A percentile compares a stretch with the other conserved stretches of the same genome.
Conservation (phyloP, 441 rosid species). For the Erodium trifolium region DNA sequence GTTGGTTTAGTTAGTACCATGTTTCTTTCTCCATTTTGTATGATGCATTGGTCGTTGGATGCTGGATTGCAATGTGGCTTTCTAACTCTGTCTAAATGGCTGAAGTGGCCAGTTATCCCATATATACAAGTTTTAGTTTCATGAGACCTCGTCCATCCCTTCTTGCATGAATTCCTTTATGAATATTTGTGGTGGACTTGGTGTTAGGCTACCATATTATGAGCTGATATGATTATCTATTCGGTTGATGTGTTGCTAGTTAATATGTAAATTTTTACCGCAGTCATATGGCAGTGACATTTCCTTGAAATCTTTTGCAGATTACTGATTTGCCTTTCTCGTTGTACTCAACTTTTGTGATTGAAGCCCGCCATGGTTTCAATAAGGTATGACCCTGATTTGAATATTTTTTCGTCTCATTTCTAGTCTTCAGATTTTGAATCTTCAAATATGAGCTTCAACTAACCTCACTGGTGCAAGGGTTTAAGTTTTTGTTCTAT, state of each 20-base stretch:
- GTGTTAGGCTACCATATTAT: background rate
- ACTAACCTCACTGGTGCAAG: background rate
- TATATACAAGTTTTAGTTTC: background rate
- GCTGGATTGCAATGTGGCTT: background rate
- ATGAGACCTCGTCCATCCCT: background rate
- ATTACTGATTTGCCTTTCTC: constrained; percentile 93
- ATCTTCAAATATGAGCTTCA: constrained; percentile 2
- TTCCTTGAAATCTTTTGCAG: constrained; percentile 42
- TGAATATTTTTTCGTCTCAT: constrained; percentile 12
- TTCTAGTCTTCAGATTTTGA: constrained; percentile 13
- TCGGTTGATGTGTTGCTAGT: background rate
- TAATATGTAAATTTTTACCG: background rate
- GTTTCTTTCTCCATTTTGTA: background rate
- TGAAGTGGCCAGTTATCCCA: background rate
- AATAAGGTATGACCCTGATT: constrained; percentile 53
- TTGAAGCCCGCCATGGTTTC: constrained; percentile 94
- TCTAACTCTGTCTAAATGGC: background rate
- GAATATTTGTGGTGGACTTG: background rate
- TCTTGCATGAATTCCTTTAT: background rate
- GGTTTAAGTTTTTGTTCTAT: background rate
- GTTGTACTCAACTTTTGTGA: constrained; percentile 86
- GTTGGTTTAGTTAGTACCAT: background rate
- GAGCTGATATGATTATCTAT: background rate
- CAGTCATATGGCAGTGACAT: constrained; percentile 6
- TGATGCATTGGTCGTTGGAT: background rate